Percentiles rank a stretch among this genome's conserved stretches.
Conservation (phyloP, 768 basidiomycete genomes). For the Pleurotus salmoneostramineus region DNA sequence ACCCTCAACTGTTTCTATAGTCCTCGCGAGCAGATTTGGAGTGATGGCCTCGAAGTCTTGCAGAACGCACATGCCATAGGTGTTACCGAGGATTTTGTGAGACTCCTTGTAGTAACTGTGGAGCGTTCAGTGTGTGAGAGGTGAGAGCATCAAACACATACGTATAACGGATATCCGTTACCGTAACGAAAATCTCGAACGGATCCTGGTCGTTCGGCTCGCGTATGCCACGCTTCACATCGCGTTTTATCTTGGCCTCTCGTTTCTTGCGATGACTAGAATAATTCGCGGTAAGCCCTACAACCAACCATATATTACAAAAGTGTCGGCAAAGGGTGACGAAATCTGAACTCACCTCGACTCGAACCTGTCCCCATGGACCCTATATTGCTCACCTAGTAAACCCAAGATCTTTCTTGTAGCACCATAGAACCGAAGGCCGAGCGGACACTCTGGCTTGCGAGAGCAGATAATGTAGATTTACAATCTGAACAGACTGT, state of each 20-base stretch:
- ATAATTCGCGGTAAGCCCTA: not conserved
- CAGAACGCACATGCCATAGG: conserved; percentile 94
- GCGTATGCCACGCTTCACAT: conserved; percentile 90
- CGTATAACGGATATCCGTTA: conserved; percentile 99
- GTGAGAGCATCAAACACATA: conserved; percentile 32
- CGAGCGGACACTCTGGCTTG: conserved; percentile 87
- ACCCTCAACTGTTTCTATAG: conserved; percentile 97
- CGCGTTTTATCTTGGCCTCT: conserved; percentile 94
- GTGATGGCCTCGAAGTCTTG: conserved; percentile 99
- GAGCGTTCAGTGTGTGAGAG: not conserved
- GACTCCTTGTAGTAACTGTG: conserved; percentile 93
- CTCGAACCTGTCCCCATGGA: not conserved
- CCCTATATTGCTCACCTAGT: conserved; percentile 57
- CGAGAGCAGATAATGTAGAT: conserved; percentile 91
- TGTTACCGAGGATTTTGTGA: conserved; percentile 94
- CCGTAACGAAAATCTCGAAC: conserved; percentile 96
- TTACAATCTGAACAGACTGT: conserved; percentile 62
- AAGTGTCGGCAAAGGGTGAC: not conserved
- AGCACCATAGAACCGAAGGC: conserved; percentile 95
- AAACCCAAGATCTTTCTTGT: conserved; percentile 98
- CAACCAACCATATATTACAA: not conserved
- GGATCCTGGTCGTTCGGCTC: conserved; percentile 96
- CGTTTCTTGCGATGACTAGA: conserved; percentile 91
- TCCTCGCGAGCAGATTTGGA: conserved; percentile 93
- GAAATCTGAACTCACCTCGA: not conserved